Evolutionary conservation across 768 basidiomycete species (phyloP).

Genomic region (Lyophyllum shimeji): DNA sequence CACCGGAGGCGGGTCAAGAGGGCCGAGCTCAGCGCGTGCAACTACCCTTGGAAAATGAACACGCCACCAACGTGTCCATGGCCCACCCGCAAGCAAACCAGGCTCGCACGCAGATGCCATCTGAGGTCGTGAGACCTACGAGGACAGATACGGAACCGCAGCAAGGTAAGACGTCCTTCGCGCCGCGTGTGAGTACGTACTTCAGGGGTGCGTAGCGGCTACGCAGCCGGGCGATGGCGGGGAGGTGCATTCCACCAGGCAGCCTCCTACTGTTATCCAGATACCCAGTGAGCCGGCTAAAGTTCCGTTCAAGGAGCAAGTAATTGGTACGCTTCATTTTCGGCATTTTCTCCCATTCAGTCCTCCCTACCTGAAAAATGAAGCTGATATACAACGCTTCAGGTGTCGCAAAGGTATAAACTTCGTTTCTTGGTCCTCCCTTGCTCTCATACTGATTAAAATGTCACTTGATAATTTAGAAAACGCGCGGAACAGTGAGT

Average conservation of each 20-base stretch:
- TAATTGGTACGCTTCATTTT: constrained; percentile 42
- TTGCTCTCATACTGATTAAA: background rate
- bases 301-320: constrained; percentile 58
- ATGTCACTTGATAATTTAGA: constrained; percentile 22
- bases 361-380: background rate
- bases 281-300: constrained; percentile 15
- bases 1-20: no score
- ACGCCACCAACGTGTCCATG: background rate
- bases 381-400: background rate
- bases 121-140: constrained; percentile 24
- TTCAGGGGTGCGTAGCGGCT: constrained; percentile 23
- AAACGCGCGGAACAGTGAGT: constrained; percentile 44
- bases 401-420: constrained; percentile 36
- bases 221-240: constrained; percentile 34
- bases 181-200: no score
- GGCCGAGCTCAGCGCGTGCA: no score
- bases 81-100: constrained; percentile 8
- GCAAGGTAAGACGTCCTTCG: constrained; percentile 31
- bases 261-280: constrained; percentile 15
- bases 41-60: background rate
- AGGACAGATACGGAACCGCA: constrained; percentile 28
- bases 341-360: background rate
- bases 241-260: constrained; percentile 24
- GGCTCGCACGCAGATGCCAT: constrained; percentile 20
- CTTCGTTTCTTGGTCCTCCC: background rate